Evolutionary conservation across 73 alveolate species (phyloP), one percentile per base, ranked within the genome.

Genomic region (Blepharisma japonicum): DNA sequence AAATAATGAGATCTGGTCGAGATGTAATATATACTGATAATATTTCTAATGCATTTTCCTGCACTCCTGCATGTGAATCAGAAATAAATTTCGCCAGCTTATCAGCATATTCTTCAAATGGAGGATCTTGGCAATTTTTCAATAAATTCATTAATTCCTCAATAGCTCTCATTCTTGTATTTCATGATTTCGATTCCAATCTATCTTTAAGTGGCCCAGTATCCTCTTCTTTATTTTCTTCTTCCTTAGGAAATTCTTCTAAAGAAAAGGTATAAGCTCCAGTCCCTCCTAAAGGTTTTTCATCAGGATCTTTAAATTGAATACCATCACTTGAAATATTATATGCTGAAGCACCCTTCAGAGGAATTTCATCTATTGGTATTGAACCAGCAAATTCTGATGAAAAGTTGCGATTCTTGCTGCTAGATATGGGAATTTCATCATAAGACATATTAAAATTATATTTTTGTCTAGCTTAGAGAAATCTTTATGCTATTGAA

Each of bases 41-140:
- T 14, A 61, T 61, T 61, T 61, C 74, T 25, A 61, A 61, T 14
- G 74, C 38, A 14, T 61, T 61, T 61, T 61, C 74, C 23, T 61
- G 74, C 2, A 39, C 47, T 14, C 23, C 23, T 25, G 48, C 47
- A 25, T 61, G 14, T 39, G 74, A 25, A 25, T 61, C 74, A 25
- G 18, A 14, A 14, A 61, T n/a, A 14, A 61, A 25, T 39, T 61
- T 61, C 4, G 46, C 49, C 47, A 61, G 14, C 5, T 61, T 61
- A 4, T 14, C n/a, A 53, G 23, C 27, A 20, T 53, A n/a, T 5
- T n/a, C 74, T n/a, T 61, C 18, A 20, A 25, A 20, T 20, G 74
- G 14, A 39, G 11, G 23, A 61, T 25, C 23, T 61, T 0, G 14
- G 14, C 11, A 1, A 2, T n/a, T 18, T 25, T 25, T 25, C 14